Evolutionary conservation across 768 basidiomycete genomes (phyloP).

Genomic region (Lepiota venenata): DNA sequence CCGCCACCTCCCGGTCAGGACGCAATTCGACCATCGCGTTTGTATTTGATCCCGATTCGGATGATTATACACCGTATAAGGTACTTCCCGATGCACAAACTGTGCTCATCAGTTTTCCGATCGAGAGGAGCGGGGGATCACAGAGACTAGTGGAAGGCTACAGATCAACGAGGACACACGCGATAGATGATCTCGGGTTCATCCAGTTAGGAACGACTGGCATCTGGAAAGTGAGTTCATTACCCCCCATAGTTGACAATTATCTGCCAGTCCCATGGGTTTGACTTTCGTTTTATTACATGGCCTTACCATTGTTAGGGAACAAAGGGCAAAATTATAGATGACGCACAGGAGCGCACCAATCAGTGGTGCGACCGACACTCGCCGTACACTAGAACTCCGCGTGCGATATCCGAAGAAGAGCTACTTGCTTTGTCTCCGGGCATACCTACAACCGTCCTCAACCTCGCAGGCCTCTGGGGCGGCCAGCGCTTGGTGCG

Average conservation of each 20-base stretch:
- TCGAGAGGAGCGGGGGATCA: constrained; percentile 43
- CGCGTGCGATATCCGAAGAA: constrained; percentile 48
- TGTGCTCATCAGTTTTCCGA: constrained; percentile 56
- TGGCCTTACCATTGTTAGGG: neutral
- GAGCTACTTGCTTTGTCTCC: constrained; percentile 48
- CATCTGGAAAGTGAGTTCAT: constrained; percentile 54
- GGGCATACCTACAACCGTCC: constrained; percentile 42
- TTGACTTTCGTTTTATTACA: neutral
- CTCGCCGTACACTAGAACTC: constrained; percentile 39
- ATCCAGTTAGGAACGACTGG: constrained; percentile 61
- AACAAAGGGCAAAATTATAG: neutral
- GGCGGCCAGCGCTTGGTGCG: constrained; percentile 46
- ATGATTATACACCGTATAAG: constrained; percentile 39
- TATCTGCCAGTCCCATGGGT: no score
- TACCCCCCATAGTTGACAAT: neutral
- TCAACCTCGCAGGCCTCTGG: constrained; percentile 64
- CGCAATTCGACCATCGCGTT: constrained; percentile 48
- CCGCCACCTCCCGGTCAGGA: constrained; percentile 55
- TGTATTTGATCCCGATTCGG: constrained; percentile 48
- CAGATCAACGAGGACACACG: constrained; percentile 21
- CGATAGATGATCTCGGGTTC: constrained; percentile 31
- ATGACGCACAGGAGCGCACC: neutral
- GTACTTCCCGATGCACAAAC: constrained; percentile 50
- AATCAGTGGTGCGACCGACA: constrained; percentile 50
- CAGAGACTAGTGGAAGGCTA: constrained; percentile 45